Evolutionary conservation across 2,329 filamentous ascomycete species (phyloP), one percentile per base, ranked within the genome.

Genomic region (Acephala macrosclerotiorum): DNA sequence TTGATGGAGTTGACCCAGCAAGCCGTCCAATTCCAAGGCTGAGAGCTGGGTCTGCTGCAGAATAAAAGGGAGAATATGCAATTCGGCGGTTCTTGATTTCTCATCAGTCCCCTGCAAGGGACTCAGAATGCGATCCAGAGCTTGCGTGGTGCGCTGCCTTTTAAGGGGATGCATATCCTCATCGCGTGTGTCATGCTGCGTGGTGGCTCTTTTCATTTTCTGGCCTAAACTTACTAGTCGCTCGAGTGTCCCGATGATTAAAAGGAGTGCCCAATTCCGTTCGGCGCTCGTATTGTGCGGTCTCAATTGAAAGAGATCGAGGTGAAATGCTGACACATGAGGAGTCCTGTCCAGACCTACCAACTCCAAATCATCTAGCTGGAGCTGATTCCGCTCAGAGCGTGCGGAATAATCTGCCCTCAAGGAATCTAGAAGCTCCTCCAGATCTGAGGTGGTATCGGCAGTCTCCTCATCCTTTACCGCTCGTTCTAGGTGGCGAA

Each of bases 351-450:
- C 82, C 78, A 61, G 72, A 64, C 69, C 82, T 75, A 74, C 81
- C 73, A 74, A 76, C 71, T 73, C 83, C 76, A 97, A 76, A 72
- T 97, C 92, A 66, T 92, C 88, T n/a, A 96, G 79, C 69, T 93
- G 91, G 12, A 98, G 82, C 42, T 90, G 87, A 57, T 92, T 89
- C 65, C 88, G 87, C 57, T 91, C 88, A 40, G 88, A 83, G 66
- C 93, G 86, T 69, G 84, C 89, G 3, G 87, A 83, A 77, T 98
- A 98, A 73, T 97, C 95, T 9, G 80, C 80, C 81, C 90, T 91
- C n/a, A 99, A 79, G 3, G 85, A 82, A 53, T 94, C 89, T 38
- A 89, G 76, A 1, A 97, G 78, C n/a, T 86, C 85, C 68, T 90
- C 87, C 6, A 97, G 70, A 62, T 70, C 84, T 77, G 53, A 74